A percentile compares a stretch with the other conserved stretches of the same genome.
phyloP scores from a whole-genome alignment of 2,329 filamentous ascomycete species.

The Phialemonium atrogriseum region DNA sequence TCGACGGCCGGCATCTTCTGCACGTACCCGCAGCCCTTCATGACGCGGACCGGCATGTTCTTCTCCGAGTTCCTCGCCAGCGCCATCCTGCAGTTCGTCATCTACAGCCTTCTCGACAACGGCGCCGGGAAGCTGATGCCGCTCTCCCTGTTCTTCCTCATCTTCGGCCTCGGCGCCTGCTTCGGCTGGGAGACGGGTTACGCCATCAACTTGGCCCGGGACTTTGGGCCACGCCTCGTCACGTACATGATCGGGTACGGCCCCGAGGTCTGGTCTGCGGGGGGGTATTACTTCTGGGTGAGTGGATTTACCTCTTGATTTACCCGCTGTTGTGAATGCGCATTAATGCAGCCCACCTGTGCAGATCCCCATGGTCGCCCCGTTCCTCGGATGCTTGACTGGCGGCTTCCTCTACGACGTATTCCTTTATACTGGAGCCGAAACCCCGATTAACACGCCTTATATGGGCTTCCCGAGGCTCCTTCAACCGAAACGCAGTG shows the following conservation, averaged over 20 bases:
- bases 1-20: slow-evolving; percentile 64
- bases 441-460: slow-evolving; percentile 62
- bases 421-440: slow-evolving; percentile 56
- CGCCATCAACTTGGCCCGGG: slow-evolving; percentile 65
- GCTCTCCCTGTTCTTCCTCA: slow-evolving; percentile 33
- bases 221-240: slow-evolving; percentile 35
- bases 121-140: slow-evolving; percentile 51
- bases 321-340: no score
- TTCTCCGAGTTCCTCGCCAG: slow-evolving; percentile 65
- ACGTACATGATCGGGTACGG: slow-evolving; percentile 49
- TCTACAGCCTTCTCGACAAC: slow-evolving; percentile 59
- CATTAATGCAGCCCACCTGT: slow-evolving; percentile 5
- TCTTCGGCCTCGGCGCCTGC: slow-evolving; percentile 65
- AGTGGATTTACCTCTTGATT: slow-evolving; percentile 10
- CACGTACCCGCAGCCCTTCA: slow-evolving; percentile 61
- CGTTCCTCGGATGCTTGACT: slow-evolving; percentile 55
- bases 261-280: slow-evolving; percentile 55
- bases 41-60: slow-evolving; percentile 59
- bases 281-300: slow-evolving; percentile 67
- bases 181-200: slow-evolving; percentile 74
- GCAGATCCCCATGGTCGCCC: slow-evolving; percentile 63
- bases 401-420: slow-evolving; percentile 61
- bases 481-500: slow-evolving; percentile 21
- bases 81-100: slow-evolving; percentile 60
- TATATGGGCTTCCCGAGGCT: slow-evolving; percentile 54